Evolutionary conservation across 2,329 filamentous ascomycete species (phyloP), one percentile per base, ranked within the genome.

Genomic region (Penicillium sp.): DNA sequence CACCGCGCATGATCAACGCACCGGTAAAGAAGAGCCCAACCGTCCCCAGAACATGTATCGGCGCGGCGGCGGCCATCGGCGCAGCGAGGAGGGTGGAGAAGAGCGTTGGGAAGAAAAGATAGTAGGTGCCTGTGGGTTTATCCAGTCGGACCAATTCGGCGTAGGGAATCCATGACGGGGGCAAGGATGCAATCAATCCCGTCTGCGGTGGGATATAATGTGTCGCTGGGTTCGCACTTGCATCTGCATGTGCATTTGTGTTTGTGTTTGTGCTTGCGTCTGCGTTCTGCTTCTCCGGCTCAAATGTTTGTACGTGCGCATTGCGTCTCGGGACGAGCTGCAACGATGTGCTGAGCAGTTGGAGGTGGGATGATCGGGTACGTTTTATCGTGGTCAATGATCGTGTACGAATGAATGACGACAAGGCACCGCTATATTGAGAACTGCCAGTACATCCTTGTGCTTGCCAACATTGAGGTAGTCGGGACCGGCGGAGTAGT

Each of bases 111-210:
- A 80, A 80, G 67, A 79, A 83, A 42, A 82, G 73, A 49, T 78
- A 78, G 58, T 78, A 82, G 48, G 80, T 72, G 8, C 80, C 80
- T 1, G 75, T 75, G 3, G 76, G 78, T 39, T 78, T 78, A 55
- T 82, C 74, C 45, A 84, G 67, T 13, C 81, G 80, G 46, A 80
- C 73, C 12, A 83, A 69, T 60, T 84, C 75, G 20, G 75, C 78
- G 58, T 82, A 84, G 3, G 81, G 80, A 30, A 83, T 72, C 78
- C 79, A 82, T 59, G 76, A 73, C 6, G 58, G 61, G 1, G 80
- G 80, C 8, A 83, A 61, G 33, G 62, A 68, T 10, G 77, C 75
- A 42, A 80, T 58, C 15, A 81, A 43, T 5, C 78, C 78, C 2
- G 65, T 76, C 15, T 68, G 73, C 1, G 78, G 78, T 10, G 74